Conservation (phyloP, 2,329 filamentous ascomycete genomes). For the Acarospora socialis region DNA sequence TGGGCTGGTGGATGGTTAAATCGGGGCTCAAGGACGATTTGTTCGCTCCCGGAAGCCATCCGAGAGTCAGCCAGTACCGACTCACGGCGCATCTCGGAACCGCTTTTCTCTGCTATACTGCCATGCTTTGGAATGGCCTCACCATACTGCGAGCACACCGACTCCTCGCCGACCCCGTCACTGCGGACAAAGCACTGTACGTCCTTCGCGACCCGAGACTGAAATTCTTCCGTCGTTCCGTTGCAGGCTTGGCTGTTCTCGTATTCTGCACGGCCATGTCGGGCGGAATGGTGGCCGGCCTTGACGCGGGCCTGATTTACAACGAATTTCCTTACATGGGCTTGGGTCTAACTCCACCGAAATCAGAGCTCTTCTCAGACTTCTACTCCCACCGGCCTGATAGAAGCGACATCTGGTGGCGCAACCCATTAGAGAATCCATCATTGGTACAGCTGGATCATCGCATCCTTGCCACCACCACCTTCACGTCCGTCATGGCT, state of each 20-base stretch:
- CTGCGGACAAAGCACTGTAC: slow-evolving; percentile 45
- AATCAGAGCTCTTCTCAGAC: slow-evolving; percentile 65
- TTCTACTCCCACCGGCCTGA: slow-evolving; percentile 75
- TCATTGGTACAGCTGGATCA: slow-evolving; percentile 92
- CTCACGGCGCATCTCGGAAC: slow-evolving; percentile 78
- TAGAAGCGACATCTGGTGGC: slow-evolving; percentile 78
- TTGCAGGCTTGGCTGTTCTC: slow-evolving; percentile 55
- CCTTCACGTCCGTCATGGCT: slow-evolving; percentile 65
- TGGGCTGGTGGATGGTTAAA: slow-evolving; percentile 99
- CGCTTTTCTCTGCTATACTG: slow-evolving; percentile 83
- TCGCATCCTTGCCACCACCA: slow-evolving; percentile 78
- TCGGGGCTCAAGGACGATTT: slow-evolving; percentile 91
- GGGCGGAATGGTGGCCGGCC: slow-evolving; percentile 80
- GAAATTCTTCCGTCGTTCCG: slow-evolving; percentile 56
- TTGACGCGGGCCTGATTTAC: slow-evolving; percentile 95
- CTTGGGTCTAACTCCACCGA: slow-evolving; percentile 63
- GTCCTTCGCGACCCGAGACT: slow-evolving; percentile 54
- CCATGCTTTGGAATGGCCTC: slow-evolving; percentile 86
- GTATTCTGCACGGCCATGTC: slow-evolving; percentile 89
- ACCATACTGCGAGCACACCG: slow-evolving; percentile 65
- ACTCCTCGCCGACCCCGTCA: slow-evolving; percentile 52
- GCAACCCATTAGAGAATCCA: slow-evolving; percentile 95
- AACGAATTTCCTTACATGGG: slow-evolving; percentile 99
- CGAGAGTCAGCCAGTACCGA: slow-evolving; percentile 87
- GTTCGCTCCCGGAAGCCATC: slow-evolving; percentile 79